A percentile compares a stretch with the other conserved stretches of the same genome.
Conservation (phyloP, 345 rosid species). For the Carallia brachiata region DNA sequence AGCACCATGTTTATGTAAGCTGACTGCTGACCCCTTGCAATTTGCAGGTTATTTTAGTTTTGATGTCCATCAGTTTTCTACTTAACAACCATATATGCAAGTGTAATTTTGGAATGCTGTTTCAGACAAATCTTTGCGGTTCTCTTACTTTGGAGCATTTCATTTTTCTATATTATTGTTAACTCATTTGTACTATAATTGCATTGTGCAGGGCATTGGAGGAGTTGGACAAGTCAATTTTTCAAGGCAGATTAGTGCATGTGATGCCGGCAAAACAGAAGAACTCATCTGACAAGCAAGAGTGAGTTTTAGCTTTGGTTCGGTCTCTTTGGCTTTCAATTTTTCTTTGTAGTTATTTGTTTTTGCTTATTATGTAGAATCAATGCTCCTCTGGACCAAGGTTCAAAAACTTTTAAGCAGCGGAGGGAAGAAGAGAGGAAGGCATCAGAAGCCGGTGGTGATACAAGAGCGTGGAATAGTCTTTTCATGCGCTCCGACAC, state of each 20-base stretch:
- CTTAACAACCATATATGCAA: too few relatives aligned
- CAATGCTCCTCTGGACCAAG: slow-evolving; percentile 26
- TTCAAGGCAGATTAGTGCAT: slow-evolving; percentile 93
- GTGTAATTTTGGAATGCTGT: not conserved
- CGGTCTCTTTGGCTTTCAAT: slow-evolving; percentile 8
- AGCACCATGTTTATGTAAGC: too few relatives aligned
- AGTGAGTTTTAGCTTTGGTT: slow-evolving; percentile 37
- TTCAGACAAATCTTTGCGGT: not conserved
- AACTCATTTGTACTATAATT: not conserved
- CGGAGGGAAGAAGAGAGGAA: slow-evolving; percentile 74
- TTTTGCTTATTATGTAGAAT: slow-evolving; percentile 28
- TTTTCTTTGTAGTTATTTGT: not conserved
- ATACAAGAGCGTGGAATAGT: slow-evolving; percentile 91
- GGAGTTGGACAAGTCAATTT: slow-evolving; percentile 69
- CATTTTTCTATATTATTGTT: not conserved
- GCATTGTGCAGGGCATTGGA: slow-evolving; percentile 64
- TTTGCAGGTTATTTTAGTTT: too few relatives aligned
- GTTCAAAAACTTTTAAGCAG: slow-evolving; percentile 70
- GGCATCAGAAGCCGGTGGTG: slow-evolving; percentile 87
- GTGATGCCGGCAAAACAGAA: slow-evolving; percentile 71
- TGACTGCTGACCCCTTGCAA: too few relatives aligned
- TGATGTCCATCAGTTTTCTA: too few relatives aligned
- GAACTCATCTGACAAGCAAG: slow-evolving; percentile 43
- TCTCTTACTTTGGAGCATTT: not conserved
- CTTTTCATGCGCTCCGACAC: slow-evolving; percentile 91